These are phyloP conservation scores for Penicillium macrosclerotiorum DNA, from an alignment of 495 filamentous ascomycete genomes.

Conservation along the genomic window DNA sequence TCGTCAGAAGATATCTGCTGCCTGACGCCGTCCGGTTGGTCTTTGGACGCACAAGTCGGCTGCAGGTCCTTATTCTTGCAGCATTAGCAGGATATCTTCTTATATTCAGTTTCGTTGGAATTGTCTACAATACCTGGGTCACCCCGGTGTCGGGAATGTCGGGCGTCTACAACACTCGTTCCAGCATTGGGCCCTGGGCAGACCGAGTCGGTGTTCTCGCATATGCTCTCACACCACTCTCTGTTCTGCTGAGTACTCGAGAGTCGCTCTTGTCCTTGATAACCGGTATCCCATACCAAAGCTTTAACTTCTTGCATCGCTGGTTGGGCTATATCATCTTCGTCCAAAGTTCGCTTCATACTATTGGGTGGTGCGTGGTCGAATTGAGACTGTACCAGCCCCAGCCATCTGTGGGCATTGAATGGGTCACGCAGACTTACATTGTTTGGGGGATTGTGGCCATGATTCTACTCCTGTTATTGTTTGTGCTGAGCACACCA, in stretches of 20 bases:
- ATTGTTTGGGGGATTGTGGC: conserved; percentile 66
- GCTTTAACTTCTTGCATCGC: conserved; percentile 68
- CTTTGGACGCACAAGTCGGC: conserved; percentile 37
- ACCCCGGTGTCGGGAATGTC: conserved; percentile 52
- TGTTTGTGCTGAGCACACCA: conserved; percentile 53
- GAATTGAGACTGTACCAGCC: conserved; percentile 62
- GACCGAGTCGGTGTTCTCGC: conserved; percentile 63
- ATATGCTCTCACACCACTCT: conserved; percentile 64
- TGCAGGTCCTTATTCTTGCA: conserved; percentile 50
- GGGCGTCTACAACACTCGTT: conserved; percentile 53
- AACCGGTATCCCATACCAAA: conserved; percentile 65
- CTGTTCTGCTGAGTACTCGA: conserved; percentile 55
- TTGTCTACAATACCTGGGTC: conserved; percentile 57
- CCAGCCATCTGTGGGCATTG: conserved; percentile 52
- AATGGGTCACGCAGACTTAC: conserved; percentile 54
- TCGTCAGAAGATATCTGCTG: conserved; percentile 33
- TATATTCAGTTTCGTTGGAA: conserved; percentile 63
- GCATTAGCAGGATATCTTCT: conserved; percentile 52
- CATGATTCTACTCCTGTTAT: conserved; percentile 53
- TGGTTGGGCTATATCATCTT: conserved; percentile 66
- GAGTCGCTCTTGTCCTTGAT: conserved; percentile 60
- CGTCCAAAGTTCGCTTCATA: conserved; percentile 59
- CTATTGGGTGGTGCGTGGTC: conserved; percentile 62
- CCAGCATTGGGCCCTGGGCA: conserved; percentile 57
- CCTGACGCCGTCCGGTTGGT: conserved; percentile 32